Conservation (phyloP, 345 rosid genomes). For the Nasturtium officinale region DNA sequence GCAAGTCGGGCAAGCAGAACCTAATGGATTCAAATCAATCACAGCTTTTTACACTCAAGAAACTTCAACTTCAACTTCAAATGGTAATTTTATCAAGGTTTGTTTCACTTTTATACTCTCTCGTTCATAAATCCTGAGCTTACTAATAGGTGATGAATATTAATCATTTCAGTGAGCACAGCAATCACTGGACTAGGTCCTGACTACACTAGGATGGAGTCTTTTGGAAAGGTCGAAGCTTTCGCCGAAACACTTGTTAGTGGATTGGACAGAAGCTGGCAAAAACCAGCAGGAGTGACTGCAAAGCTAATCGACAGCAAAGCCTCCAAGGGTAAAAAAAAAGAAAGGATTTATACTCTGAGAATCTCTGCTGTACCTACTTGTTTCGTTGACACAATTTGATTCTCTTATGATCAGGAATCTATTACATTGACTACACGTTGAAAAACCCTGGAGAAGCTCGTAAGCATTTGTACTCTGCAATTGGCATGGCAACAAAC, state of each 20-base stretch:
- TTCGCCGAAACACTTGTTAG: slow-evolving; percentile 89
- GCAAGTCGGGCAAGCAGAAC: slow-evolving; percentile 73
- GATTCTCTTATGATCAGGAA: slow-evolving; percentile 46
- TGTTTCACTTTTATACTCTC: background rate
- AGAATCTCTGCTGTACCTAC: slow-evolving; percentile 6
- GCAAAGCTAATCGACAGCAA: slow-evolving; percentile 75
- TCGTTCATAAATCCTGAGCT: background rate
- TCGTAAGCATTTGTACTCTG: slow-evolving; percentile 67
- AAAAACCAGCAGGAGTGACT: slow-evolving; percentile 74
- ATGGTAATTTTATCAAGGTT: slow-evolving; percentile 47
- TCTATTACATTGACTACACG: slow-evolving; percentile 88
- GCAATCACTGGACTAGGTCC: slow-evolving; percentile 83
- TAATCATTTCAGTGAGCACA: slow-evolving; percentile 37
- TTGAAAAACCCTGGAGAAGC: slow-evolving; percentile 88
- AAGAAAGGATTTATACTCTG: no score
- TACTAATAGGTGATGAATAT: background rate
- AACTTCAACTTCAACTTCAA: slow-evolving; percentile 59
- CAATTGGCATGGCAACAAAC: slow-evolving; percentile 83
- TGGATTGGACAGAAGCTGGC: slow-evolving; percentile 97
- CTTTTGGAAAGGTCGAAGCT: slow-evolving; percentile 91
- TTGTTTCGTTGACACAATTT: slow-evolving; percentile 11
- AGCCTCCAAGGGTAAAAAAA: slow-evolving; percentile 62
- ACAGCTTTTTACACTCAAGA: slow-evolving; percentile 83
- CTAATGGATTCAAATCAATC: slow-evolving; percentile 76
- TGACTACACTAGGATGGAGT: slow-evolving; percentile 86